phyloP scores from a whole-genome alignment of 164 flowering plant genomes.

The Warburgia ugandensis region DNA sequence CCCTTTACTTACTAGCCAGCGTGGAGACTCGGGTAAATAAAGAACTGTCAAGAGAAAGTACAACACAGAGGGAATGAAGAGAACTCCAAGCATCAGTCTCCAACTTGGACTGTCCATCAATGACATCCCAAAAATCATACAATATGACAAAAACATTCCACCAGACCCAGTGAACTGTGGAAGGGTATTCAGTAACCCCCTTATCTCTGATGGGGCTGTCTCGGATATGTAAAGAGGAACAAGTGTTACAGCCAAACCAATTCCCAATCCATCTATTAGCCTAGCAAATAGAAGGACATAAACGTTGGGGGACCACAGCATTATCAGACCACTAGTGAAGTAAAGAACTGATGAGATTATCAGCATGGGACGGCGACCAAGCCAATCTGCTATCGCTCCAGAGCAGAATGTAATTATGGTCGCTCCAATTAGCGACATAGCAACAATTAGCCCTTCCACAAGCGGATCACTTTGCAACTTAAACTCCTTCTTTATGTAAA shows the following conservation, averaged over 20 bases:
- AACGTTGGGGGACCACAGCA: constrained; percentile 97
- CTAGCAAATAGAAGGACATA: constrained; percentile 69
- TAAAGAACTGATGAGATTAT: constrained; percentile 71
- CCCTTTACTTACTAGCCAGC: constrained; percentile 98
- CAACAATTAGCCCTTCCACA: constrained; percentile 80
- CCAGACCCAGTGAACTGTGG: constrained; percentile 88
- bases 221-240: constrained; percentile 89
- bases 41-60: constrained; percentile 61
- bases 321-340: constrained; percentile 68
- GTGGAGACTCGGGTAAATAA: constrained; percentile 91
- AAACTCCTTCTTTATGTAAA: constrained; percentile 69
- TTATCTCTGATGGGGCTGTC: constrained; percentile 86
- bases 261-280: constrained; percentile 83
- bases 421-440: constrained; percentile 93
- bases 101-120: constrained; percentile 57
- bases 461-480: constrained; percentile 41
- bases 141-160: constrained; percentile 85
- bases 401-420: constrained; percentile 75
- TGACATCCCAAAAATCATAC: constrained; percentile 92
- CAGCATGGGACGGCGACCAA: constrained; percentile 90
- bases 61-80: constrained; percentile 66
- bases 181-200: constrained; percentile 80
- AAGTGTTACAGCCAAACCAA: constrained; percentile 84
- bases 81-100: constrained; percentile 91
- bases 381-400: constrained; percentile 67